Evolutionary conservation across 495 filamentous ascomycete genomes (phyloP).

Genomic region (Zalerion maritima): DNA sequence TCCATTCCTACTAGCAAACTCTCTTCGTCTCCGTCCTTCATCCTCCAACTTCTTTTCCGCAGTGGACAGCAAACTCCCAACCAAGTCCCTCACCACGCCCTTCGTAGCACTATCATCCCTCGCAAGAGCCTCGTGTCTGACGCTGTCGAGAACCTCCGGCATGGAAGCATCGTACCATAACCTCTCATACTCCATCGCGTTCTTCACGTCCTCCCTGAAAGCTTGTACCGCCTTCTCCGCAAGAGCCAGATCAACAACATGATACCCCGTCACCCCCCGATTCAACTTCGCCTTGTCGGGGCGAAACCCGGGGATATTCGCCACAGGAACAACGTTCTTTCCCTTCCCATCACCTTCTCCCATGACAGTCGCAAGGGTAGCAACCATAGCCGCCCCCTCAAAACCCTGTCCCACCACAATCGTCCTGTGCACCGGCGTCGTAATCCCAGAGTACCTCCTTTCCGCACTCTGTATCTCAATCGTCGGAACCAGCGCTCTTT

Average conservation of each 20-base stretch:
- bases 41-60: too few species aligned
- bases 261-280: too few species aligned
- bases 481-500: constrained; percentile 56
- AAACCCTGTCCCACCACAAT: constrained; percentile 59
- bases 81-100: too few species aligned
- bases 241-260: constrained; percentile 36
- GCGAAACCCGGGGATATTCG: too few species aligned
- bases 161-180: constrained; percentile 60
- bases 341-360: too few species aligned
- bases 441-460: constrained; percentile 46
- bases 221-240: constrained; percentile 43
- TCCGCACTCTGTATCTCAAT: constrained; percentile 50
- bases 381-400: constrained; percentile 24
- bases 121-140: constrained; percentile 35
- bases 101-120: constrained; percentile 33
- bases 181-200: constrained; percentile 55
- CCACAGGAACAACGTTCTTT: too few species aligned
- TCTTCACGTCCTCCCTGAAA: constrained; percentile 52
- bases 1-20: too few species aligned
- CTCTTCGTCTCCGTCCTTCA: too few species aligned
- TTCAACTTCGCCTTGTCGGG: too few species aligned
- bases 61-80: too few species aligned
- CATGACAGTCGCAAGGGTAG: constrained; percentile 26
- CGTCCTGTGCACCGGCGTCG: constrained; percentile 74
- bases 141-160: constrained; percentile 51